A percentile compares a stretch with the other conserved stretches of the same genome.
These are phyloP conservation scores for Zygosaccharomyces siamensis DNA, from an alignment of 805 yeast genomes.

Conservation along the genomic window DNA sequence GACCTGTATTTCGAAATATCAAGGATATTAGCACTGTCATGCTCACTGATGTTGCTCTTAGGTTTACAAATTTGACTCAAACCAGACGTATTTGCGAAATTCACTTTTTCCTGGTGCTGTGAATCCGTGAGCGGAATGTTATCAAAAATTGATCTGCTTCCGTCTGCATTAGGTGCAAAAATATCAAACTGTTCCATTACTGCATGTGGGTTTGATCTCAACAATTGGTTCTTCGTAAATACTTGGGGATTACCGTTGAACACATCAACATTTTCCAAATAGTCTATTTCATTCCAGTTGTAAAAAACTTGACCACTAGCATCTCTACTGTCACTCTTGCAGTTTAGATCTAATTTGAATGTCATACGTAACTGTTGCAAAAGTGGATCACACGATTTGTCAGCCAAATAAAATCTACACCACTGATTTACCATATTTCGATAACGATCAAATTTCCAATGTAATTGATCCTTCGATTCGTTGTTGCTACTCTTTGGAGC, in stretches of 20 bases:
- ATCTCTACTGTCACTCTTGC: background rate
- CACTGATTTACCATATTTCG: constrained; percentile 23
- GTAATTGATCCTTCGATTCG: constrained; percentile 14
- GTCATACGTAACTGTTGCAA: constrained; percentile 11
- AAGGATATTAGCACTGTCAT: constrained; percentile 12
- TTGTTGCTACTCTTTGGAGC: constrained; percentile 7
- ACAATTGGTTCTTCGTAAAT: constrained; percentile 11
- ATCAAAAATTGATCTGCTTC: constrained; percentile 2
- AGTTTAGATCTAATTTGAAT: constrained; percentile 11
- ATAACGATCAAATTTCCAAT: constrained; percentile 24
- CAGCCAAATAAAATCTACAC: constrained; percentile 23
- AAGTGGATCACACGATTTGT: constrained; percentile 19
- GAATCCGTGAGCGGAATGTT: constrained; percentile 2
- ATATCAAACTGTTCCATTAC: constrained; percentile 30
- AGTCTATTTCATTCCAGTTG: constrained; percentile 8
- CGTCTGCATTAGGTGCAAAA: constrained; percentile 12
- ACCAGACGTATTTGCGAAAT: background rate
- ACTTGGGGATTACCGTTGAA: constrained; percentile 8
- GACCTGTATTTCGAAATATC: constrained; percentile 14
- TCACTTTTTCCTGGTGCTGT: background rate
- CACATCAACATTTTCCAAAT: constrained; percentile 12
- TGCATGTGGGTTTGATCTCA: constrained; percentile 23
- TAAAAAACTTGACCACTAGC: background rate
- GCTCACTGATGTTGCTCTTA: constrained; percentile 7
- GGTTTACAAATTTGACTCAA: background rate